Conservation (phyloP, 2,329 filamentous ascomycete species). For the Colletotrichum sublineola region DNA sequence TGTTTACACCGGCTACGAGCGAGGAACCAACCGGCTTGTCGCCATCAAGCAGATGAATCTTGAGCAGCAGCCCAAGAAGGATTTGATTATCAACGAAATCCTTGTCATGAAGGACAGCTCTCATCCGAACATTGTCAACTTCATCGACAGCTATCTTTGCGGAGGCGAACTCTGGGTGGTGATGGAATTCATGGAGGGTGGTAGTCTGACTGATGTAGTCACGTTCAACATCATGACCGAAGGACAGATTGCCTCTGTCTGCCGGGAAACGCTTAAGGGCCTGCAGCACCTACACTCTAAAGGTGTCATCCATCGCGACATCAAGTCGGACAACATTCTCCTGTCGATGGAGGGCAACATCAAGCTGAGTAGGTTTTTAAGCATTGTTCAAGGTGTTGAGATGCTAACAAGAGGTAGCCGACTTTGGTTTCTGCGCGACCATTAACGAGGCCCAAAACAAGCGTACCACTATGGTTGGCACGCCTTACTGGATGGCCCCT, state of each 20-base stretch:
- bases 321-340: conserved; percentile 98
- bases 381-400: not conserved
- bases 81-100: conserved; percentile 99
- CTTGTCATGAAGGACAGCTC: conserved; percentile 99
- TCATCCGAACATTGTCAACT: conserved; percentile 99
- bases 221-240: conserved; percentile 99
- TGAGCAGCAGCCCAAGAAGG: conserved; percentile 98
- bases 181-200: conserved; percentile 99
- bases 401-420: conserved; percentile 71
- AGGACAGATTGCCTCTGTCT: conserved; percentile 95
- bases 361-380: conserved; percentile 82
- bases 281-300: conserved; percentile 97
- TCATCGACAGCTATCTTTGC: conserved; percentile 95
- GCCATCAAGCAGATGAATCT: conserved; percentile 99
- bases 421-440: conserved; percentile 98
- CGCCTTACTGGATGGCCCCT: conserved; percentile 99
- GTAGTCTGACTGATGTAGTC: conserved; percentile 96
- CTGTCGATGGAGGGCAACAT: conserved; percentile 95
- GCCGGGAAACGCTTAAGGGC: conserved; percentile 90
- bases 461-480: conserved; percentile 98
- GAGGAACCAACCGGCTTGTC: conserved; percentile 86
- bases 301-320: conserved; percentile 97
- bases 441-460: conserved; percentile 98
- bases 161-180: conserved; percentile 96
- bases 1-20: conserved; percentile 92